A percentile compares a stretch with the other conserved stretches of the same genome.
Conservation (phyloP, 106 monocot genomes). For the Allium cepa region DNA sequence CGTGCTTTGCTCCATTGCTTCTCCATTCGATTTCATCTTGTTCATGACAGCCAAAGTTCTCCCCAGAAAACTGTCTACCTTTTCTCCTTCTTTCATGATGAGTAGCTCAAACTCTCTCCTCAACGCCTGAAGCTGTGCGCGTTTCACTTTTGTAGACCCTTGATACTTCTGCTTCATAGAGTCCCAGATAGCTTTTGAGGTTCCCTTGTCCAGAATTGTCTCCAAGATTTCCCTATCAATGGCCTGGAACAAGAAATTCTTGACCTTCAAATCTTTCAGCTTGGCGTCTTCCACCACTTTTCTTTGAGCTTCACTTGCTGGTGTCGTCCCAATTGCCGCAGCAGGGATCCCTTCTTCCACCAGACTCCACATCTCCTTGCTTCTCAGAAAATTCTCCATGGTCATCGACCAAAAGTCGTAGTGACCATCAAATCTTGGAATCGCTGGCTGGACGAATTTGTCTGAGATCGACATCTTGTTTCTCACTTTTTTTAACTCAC, state of each 20-base stretch:
- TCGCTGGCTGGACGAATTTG: background rate
- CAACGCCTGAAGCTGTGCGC: slow-evolving; percentile 9
- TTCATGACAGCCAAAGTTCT: background rate
- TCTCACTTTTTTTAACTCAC: too few relatives aligned
- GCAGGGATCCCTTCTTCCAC: background rate
- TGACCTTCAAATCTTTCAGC: slow-evolving; percentile 5
- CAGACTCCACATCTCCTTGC: slow-evolving; percentile 4
- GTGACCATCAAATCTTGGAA: background rate
- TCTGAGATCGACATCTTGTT: background rate
- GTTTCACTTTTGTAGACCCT: slow-evolving; percentile 1
- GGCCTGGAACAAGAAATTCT: slow-evolving; percentile 3
- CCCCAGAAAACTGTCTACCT: background rate
- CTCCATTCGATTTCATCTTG: slow-evolving; percentile 1
- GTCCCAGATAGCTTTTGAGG: slow-evolving; percentile 3
- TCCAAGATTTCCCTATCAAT: slow-evolving; percentile 9
- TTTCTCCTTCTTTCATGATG: slow-evolving; percentile 3
- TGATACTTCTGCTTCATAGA: slow-evolving; percentile 7
- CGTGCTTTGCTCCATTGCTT: slow-evolving; percentile 1
- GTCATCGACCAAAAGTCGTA: background rate
- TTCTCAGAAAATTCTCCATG: slow-evolving; percentile 1
- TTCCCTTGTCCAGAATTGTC: slow-evolving; percentile 2
- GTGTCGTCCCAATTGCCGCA: background rate
- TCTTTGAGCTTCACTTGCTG: background rate
- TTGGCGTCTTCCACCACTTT: background rate
- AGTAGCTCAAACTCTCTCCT: background rate